phyloP scores from a whole-genome alignment of 768 basidiomycete species.

The Phanerodontia chrysosporium region DNA sequence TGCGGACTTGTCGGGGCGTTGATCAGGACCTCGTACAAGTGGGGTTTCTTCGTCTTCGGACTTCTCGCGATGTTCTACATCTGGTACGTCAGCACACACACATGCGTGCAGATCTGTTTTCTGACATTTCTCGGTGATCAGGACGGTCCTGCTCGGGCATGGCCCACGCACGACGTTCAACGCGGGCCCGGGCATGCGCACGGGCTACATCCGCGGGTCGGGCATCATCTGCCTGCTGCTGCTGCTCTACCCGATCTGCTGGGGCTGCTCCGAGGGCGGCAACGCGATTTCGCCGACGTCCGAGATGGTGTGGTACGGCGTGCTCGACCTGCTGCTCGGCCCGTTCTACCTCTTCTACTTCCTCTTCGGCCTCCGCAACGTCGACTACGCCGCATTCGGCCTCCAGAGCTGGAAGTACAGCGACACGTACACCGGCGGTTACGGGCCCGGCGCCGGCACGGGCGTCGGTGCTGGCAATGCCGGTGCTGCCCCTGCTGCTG shows the following conservation, averaged over 20 bases:
- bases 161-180: constrained; percentile 24
- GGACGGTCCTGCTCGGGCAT: constrained; percentile 22
- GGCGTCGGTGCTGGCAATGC: background rate
- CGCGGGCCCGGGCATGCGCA: constrained; percentile 19
- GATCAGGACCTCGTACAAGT: constrained; percentile 46
- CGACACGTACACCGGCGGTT: constrained; percentile 2
- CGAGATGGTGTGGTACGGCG: constrained; percentile 53
- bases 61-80: constrained; percentile 43
- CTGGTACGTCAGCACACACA: constrained; percentile 29
- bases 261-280: constrained; percentile 49
- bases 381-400: constrained; percentile 23
- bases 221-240: constrained; percentile 43
- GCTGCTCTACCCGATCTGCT: constrained; percentile 52
- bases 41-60: constrained; percentile 46
- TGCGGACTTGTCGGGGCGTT: constrained; percentile 47
- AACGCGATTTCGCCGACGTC: constrained; percentile 44
- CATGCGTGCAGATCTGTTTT: background rate
- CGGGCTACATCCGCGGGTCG: constrained; percentile 29
- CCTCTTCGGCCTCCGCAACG: constrained; percentile 17
- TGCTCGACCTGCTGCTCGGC: constrained; percentile 36
- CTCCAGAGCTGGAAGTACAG: constrained; percentile 22
- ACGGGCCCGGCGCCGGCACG: background rate
- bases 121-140: background rate
- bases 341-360: constrained; percentile 33
- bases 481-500: background rate